These are phyloP conservation scores for Epichloe gansuensis DNA, from an alignment of 2,329 filamentous ascomycete species.

Conservation along the genomic window DNA sequence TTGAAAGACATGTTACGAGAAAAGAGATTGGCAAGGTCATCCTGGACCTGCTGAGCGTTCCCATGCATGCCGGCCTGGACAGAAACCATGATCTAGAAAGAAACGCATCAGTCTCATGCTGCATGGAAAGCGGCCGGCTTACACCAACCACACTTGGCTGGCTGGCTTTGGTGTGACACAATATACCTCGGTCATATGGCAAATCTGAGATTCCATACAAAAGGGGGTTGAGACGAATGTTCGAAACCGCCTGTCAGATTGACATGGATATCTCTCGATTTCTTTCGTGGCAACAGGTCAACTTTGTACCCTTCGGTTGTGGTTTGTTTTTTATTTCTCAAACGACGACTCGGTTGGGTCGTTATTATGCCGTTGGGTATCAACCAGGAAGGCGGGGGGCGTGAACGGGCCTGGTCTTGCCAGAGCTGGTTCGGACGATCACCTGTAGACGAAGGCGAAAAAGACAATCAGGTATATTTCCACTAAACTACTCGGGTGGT, in stretches of 20 bases:
- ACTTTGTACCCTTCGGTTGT: background rate
- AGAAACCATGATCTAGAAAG: constrained; percentile 23
- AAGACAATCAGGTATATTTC: constrained; percentile 5
- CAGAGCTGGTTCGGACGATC: background rate
- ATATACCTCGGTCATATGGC: constrained; percentile 2
- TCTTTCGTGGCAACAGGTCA: background rate
- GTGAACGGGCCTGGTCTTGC: background rate
- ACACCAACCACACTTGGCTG: background rate
- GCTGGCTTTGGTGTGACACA: background rate
- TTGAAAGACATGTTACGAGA: constrained; percentile 59
- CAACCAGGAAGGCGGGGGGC: constrained; percentile 3
- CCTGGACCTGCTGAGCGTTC: constrained; percentile 46
- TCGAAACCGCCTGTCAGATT: background rate
- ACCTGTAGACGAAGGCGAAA: constrained; percentile 1
- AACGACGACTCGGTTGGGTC: constrained; percentile 7
- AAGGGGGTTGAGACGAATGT: background rate
- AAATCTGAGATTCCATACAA: background rate
- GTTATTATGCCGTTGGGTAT: constrained; percentile 10
- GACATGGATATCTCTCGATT: background rate
- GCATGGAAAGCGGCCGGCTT: background rate
- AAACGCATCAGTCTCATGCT: background rate
- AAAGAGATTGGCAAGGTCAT: constrained; percentile 74
- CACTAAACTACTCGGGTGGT: constrained; percentile 4
- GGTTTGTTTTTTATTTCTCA: background rate
- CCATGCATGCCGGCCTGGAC: constrained; percentile 18